Base-by-base conservation (phyloP, 2,329 filamentous ascomycete species). In the Mycosphaerelloides madeirae region DNA sequence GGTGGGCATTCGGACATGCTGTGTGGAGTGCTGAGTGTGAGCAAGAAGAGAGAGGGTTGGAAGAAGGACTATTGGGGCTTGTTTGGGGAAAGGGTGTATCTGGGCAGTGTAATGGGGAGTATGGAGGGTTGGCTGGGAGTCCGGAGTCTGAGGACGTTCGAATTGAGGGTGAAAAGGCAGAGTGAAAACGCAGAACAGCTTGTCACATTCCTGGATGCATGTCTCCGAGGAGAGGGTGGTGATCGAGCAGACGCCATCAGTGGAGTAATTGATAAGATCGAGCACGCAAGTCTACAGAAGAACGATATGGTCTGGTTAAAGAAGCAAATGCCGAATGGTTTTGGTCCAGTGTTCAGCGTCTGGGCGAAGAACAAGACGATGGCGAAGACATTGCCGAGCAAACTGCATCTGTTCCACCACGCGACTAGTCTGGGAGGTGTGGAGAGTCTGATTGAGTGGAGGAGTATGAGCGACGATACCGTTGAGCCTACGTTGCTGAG, bases 361-460 rank as follows among this genome's bases (percentile, higher is more conserved):
- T 75, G 76, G 46, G 76, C 87, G 70, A 78, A 78, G 58, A 70
- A 76, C 2, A 72, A 77, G 49, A 69, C 72, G 1, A 62, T 77
- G 40, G 90, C 93, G 3, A 78, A 75, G 53, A 66, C 71, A 22
- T 68, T 98, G 52, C 93, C 93, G 3, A 85, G 83, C 60, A 85
- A 86, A 65, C 68, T 97, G 63, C 64, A 74, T 2, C 76, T 95
- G 34, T 97, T 97, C 72, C 87, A 95, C 58, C 93, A 98, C 67
- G 93, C 93, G 5, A 98, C 93, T 2, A 94, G 87, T 65, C 68
- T 97, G 20, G 93, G 93, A 2, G 91, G 93, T 3, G 88, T 97
- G 8, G 93, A 97, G 77, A 93, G 87, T 61, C 68, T 97, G 71
- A 90, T 98, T 57, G 93, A 98, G 76, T 98, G 93, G 93, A 77